Conservation (phyloP, 441 rosid genomes). For the Dalechampia spathulata region DNA sequence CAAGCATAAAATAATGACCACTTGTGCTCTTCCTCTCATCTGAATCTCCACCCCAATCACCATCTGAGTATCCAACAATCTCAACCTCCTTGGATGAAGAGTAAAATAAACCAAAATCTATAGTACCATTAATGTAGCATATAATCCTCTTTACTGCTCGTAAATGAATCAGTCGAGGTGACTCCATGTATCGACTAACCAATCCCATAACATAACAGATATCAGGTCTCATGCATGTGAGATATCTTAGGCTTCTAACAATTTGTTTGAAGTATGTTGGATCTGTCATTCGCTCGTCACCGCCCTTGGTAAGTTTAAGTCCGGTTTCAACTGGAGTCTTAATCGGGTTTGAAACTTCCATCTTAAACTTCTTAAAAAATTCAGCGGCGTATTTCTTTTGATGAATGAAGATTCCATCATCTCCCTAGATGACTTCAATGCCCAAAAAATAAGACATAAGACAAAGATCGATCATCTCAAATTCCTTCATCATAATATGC, state of each 20-base stretch:
- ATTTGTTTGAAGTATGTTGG: background rate
- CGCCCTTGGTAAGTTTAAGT: no score
- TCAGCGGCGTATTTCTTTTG: no score
- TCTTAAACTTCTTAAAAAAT: background rate
- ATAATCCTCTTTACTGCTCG: background rate
- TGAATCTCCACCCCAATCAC: background rate
- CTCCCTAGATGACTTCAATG: no score
- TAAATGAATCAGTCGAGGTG: background rate
- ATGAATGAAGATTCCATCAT: no score
- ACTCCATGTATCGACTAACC: background rate
- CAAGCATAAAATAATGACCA: no score
- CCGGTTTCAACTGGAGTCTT: no score
- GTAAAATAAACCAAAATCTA: no score
- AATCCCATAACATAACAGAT: background rate
- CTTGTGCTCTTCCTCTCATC: background rate
- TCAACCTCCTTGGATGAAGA: background rate
- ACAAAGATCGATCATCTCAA: background rate
- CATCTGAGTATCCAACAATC: background rate
- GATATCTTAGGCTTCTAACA: background rate
- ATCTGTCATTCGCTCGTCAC: background rate
- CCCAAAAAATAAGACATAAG: background rate
- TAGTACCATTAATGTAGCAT: background rate
- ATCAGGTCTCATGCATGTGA: background rate
- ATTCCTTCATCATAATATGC: background rate
- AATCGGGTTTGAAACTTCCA: no score